Base-by-base conservation (phyloP, 805 yeast genomes). In the Jamesozyma hellenica region DNA sequence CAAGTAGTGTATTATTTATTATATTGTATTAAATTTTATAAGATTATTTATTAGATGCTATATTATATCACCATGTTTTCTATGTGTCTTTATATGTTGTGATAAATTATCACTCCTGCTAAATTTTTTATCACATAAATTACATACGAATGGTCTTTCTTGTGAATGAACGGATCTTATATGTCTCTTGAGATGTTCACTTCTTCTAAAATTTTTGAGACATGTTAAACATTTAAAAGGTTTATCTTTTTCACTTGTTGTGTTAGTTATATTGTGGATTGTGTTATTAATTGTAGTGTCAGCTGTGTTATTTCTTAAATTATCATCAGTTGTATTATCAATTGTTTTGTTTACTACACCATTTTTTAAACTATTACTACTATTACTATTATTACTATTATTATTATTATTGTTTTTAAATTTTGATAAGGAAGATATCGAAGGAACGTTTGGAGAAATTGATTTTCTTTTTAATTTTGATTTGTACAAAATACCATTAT, bases 161-260 rank as follows among this genome's bases (percentile, higher is more conserved):
- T 70, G 60, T 21, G 79, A 70, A 53, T 79, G 87, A 46, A 79
- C 76, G 17, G 82, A 75, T 42, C 83, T 62, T 54, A 75, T 69
- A 52, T 80, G 87, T 41, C 87, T 61, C 53, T 76, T 77, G 51
- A 78, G 62, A 53, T 79, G 84, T 43, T 80, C 84, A 49, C 75
- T 75, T 45, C 84, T 67, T 47, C 72, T 73, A 58, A 80, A 79
- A 3, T 53, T 50, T 47, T 67, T 68, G 1, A 50, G 44, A 44
- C 74, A 70, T 10, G 55, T 50, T 7, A 48, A 46, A 42, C 70
- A 70, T 18, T 50, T 49, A 47, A 62, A 62, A 25, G 65, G 64
- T 45, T 64, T 66, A 11, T 62, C 66, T 18, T 44, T 51, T 27
- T 51, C 61, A 15, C 50, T n/a, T n/a, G n/a, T n/a, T n/a, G n/a